phyloP scores from a whole-genome alignment of 495 filamentous ascomycete genomes.

The Tetracladium marchalianum region DNA sequence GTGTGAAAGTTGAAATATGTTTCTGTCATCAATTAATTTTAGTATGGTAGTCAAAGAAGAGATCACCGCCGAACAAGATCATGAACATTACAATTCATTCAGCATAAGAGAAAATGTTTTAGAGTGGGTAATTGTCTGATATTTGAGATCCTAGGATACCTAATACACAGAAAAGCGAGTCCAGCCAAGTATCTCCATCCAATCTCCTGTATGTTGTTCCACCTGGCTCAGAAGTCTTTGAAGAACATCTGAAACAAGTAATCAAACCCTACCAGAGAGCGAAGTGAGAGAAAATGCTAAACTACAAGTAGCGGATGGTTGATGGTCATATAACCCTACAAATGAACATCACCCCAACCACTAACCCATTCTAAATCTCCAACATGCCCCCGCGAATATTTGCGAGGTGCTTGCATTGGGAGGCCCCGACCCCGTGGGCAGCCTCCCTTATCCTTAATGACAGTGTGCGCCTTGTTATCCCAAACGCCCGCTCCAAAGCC shows the following conservation, averaged over 20 bases:
- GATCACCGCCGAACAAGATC: too few relatives aligned
- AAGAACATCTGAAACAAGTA: too few relatives aligned
- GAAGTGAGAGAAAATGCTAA: conserved; percentile 22
- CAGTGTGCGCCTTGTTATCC: conserved; percentile 26
- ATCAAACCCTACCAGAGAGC: neutral
- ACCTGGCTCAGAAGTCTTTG: too few relatives aligned
- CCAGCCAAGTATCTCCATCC: conserved; percentile 8
- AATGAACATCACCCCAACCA: conserved; percentile 45
- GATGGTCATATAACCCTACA: too few relatives aligned
- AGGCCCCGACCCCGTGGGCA: conserved; percentile 17
- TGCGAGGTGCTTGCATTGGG: neutral
- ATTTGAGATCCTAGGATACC: conserved; percentile 20
- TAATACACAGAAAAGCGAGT: conserved; percentile 25
- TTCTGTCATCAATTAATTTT: too few relatives aligned
- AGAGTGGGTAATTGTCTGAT: conserved; percentile 25
- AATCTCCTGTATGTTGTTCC: neutral
- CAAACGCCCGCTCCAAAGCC: conserved; percentile 41
- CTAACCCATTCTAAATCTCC: conserved; percentile 84
- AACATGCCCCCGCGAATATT: conserved; percentile 29
- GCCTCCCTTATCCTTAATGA: conserved; percentile 16
- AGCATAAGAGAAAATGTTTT: conserved; percentile 8
- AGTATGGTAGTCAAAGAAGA: too few relatives aligned
- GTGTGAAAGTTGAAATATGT: too few relatives aligned
- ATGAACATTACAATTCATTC: too few relatives aligned
- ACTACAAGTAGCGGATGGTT: conserved; percentile 41